phyloP scores from a whole-genome alignment of 169 alveolate species.

The Plasmodium yoelii region DNA sequence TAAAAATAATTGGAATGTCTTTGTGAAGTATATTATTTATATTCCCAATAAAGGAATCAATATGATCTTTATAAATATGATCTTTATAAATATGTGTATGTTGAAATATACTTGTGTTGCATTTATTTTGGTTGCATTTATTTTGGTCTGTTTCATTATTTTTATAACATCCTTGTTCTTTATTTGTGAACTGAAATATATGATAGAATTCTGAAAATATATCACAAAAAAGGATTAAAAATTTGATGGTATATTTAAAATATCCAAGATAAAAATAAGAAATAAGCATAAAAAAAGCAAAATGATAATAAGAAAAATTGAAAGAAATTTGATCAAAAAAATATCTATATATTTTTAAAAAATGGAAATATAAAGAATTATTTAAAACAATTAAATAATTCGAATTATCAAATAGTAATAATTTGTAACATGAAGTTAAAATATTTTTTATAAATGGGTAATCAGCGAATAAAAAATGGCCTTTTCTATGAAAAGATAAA shows the following conservation, averaged over 20 bases:
- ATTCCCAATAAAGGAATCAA: neutral
- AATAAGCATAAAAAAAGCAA: constrained; percentile 46
- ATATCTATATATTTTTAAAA: constrained; percentile 24
- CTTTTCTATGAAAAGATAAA: constrained; percentile 31
- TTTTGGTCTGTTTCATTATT: neutral
- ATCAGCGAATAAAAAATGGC: constrained; percentile 15
- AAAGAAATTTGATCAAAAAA: constrained; percentile 15
- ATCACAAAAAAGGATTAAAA: constrained; percentile 3
- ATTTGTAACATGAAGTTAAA: constrained; percentile 27
- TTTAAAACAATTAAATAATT: constrained; percentile 31
- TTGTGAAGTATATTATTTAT: too few species aligned
- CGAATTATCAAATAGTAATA: constrained; percentile 22
- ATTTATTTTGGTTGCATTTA: neutral
- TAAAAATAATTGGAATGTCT: too few species aligned
- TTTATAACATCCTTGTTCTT: too few species aligned
- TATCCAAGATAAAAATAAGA: constrained; percentile 69
- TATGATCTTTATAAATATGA: too few species aligned
- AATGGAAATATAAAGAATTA: constrained; percentile 56
- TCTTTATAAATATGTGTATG: neutral
- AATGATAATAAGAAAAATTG: constrained; percentile 21
- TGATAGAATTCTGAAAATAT: neutral
- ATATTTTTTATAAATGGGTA: constrained; percentile 21
- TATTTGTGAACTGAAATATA: constrained; percentile 1
- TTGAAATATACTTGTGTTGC: constrained; percentile 1
- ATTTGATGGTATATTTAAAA: constrained; percentile 4